A percentile compares a stretch with the other conserved stretches of the same genome.
These are phyloP conservation scores for Solanum bulbocastanum DNA, from an alignment of 257 asterid genomes.

Conservation along the genomic window DNA sequence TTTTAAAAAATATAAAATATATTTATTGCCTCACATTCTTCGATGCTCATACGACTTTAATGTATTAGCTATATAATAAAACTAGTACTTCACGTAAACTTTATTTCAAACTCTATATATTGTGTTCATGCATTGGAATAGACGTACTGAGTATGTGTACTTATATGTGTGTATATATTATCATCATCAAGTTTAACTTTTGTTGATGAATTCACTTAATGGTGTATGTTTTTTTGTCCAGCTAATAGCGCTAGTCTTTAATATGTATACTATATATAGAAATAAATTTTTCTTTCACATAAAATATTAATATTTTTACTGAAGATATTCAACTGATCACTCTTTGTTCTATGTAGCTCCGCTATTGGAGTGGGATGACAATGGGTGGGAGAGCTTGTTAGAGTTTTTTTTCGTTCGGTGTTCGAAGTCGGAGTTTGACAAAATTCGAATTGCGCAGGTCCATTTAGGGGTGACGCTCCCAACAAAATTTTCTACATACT, in stretches of 20 bases:
- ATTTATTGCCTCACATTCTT: too few species aligned
- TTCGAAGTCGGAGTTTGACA: accelerated
- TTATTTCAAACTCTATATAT: neutral
- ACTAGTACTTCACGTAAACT: neutral
- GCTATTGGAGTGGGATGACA: too few species aligned
- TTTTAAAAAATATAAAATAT: too few species aligned
- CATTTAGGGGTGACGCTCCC: neutral
- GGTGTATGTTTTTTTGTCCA: neutral
- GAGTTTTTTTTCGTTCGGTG: too few species aligned
- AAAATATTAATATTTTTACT: too few species aligned
- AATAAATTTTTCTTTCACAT: too few species aligned
- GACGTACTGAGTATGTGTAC: neutral
- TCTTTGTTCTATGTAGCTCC: too few species aligned
- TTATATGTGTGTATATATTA: neutral
- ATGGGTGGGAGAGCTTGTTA: too few species aligned
- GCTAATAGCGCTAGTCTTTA: neutral
- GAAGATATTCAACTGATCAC: too few species aligned
- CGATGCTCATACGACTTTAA: neutral
- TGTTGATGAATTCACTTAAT: neutral
- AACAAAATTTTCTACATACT: neutral
- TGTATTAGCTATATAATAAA: neutral
- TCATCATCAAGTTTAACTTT: neutral
- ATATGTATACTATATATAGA: neutral
- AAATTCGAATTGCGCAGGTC: neutral
- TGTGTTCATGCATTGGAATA: neutral